phyloP scores from a whole-genome alignment of 2,329 filamentous ascomycete genomes.

The Sphaerulina musiva region DNA sequence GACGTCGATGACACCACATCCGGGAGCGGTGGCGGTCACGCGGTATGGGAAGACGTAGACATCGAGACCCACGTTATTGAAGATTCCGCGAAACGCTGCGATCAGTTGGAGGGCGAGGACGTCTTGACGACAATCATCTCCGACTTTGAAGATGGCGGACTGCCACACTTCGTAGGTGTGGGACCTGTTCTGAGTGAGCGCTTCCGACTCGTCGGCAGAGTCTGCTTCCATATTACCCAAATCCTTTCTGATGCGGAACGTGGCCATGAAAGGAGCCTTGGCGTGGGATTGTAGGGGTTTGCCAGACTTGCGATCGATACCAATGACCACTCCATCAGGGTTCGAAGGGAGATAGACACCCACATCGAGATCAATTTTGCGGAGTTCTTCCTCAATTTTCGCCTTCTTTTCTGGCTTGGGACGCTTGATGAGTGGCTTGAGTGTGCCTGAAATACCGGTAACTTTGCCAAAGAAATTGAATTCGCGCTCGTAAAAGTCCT shows the following conservation, averaged over 20 bases:
- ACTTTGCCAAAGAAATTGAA: slow-evolving; percentile 98
- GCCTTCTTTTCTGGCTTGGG: slow-evolving; percentile 96
- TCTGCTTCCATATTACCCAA: slow-evolving; percentile 49
- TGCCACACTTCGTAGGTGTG: slow-evolving; percentile 89
- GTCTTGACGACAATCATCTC: slow-evolving; percentile 96
- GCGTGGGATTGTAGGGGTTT: slow-evolving; percentile 97
- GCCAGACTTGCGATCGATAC: slow-evolving; percentile 95
- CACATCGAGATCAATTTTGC: slow-evolving; percentile 94
- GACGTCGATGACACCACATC: slow-evolving; percentile 96
- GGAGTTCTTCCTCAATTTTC: slow-evolving; percentile 97
- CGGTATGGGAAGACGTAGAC: slow-evolving; percentile 96
- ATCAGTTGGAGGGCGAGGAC: slow-evolving; percentile 97
- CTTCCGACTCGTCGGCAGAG: slow-evolving; percentile 8
- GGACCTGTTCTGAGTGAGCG: slow-evolving; percentile 17
- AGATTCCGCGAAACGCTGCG: slow-evolving; percentile 92
- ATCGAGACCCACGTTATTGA: slow-evolving; percentile 87
- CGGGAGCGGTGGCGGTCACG: slow-evolving; percentile 92
- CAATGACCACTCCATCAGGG: slow-evolving; percentile 92
- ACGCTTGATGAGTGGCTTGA: slow-evolving; percentile 86
- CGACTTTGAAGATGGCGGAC: slow-evolving; percentile 98
- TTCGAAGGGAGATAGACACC: slow-evolving; percentile 97
- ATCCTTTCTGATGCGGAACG: slow-evolving; percentile 89
- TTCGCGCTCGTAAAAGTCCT: slow-evolving; percentile 83
- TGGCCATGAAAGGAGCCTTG: slow-evolving; percentile 98
- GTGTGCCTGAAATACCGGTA: slow-evolving; percentile 87